phyloP scores from a whole-genome alignment of 805 yeast species.

The Maudiozyma pseudohumilis region DNA sequence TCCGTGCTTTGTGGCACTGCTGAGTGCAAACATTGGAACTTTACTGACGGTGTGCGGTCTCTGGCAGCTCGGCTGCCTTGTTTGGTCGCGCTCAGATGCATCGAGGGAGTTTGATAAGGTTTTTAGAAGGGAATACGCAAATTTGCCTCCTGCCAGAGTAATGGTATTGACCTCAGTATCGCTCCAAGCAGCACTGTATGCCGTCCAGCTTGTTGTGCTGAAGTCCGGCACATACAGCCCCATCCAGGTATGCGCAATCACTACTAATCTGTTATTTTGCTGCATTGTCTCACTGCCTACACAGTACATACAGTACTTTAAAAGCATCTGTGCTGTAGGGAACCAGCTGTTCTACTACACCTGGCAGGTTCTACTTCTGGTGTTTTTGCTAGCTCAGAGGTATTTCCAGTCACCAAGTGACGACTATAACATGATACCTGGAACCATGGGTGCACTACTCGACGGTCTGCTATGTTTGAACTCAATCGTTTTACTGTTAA shows the following conservation, averaged over 20 bases:
- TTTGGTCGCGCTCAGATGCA: conserved; percentile 9
- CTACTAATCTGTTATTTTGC: conserved; percentile 15
- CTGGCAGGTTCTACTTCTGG: conserved; percentile 12
- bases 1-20: conserved; percentile 27
- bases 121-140: conserved; percentile 4
- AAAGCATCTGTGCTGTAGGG: conserved; percentile 23
- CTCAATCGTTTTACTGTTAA: conserved; percentile 27
- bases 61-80: conserved; percentile 15
- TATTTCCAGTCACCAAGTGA: conserved; percentile 12
- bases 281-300: conserved; percentile 21
- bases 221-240: conserved; percentile 4
- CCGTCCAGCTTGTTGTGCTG: conserved; percentile 8
- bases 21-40: conserved; percentile 8
- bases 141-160: conserved; percentile 12
- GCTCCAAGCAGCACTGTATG: conserved; percentile 12
- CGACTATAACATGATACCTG: conserved; percentile 15
- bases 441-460: conserved; percentile 12
- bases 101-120: conserved; percentile 13
- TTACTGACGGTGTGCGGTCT: conserved; percentile 17
- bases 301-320: conserved; percentile 21
- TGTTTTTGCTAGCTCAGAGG: conserved; percentile 21
- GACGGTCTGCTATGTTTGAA: conserved; percentile 27
- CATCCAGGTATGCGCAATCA: conserved; percentile 8
- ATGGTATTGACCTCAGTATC: conserved; percentile 17
- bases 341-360: conserved; percentile 24